phyloP scores from a whole-genome alignment of 495 filamentous ascomycete genomes.

The Delitschia confertaspora region DNA sequence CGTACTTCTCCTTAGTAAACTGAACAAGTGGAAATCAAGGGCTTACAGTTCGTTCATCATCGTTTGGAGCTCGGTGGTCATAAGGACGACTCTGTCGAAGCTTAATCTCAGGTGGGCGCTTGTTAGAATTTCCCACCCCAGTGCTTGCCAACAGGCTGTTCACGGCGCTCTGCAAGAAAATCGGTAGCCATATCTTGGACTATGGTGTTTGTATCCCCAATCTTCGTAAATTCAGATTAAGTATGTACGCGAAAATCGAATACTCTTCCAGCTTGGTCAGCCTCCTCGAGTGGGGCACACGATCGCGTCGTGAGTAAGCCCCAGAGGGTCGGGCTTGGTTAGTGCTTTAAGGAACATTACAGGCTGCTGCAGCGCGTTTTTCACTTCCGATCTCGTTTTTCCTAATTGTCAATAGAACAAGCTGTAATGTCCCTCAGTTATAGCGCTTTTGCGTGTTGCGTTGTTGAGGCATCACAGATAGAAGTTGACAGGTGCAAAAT shows the following conservation, averaged over 20 bases:
- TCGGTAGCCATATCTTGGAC: not conserved
- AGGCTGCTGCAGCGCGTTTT: not conserved
- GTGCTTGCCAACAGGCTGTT: too few relatives aligned
- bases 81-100: too few relatives aligned
- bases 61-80: too few relatives aligned
- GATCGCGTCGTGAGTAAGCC: constrained; percentile 3
- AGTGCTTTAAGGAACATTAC: constrained; percentile 1
- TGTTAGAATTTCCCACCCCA: too few relatives aligned
- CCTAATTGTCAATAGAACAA: not conserved
- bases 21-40: too few relatives aligned
- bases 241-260: constrained; percentile 3
- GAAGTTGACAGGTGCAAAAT: constrained; percentile 1
- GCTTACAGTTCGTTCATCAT: too few relatives aligned
- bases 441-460: not conserved
- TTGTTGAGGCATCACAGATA: constrained; percentile 3
- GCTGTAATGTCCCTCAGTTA: not conserved
- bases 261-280: constrained; percentile 8
- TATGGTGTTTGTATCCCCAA: not conserved
- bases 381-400: not conserved
- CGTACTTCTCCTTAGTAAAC: too few relatives aligned
- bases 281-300: constrained; percentile 1
- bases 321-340: constrained; percentile 1
- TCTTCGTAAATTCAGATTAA: constrained; percentile 1
- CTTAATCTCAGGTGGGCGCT: too few relatives aligned
- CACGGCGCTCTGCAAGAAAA: constrained; percentile 1